Percentiles rank a stretch among this genome's conserved stretches.
These are phyloP conservation scores for Suillus clintonianus DNA, from an alignment of 768 basidiomycete species.

Conservation along the genomic window DNA sequence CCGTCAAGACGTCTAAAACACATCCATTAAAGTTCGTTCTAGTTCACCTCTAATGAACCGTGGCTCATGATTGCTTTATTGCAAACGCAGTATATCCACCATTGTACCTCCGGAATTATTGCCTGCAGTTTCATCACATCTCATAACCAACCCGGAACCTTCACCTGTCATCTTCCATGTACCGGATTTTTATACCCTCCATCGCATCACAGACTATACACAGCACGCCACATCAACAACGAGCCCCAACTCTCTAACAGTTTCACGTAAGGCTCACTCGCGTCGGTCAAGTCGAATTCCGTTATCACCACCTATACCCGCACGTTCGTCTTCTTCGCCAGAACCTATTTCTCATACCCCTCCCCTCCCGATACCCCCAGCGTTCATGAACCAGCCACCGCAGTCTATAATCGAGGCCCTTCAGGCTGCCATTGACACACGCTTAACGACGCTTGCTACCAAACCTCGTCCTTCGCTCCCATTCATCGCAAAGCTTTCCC, in stretches of 20 bases:
- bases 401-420: constrained; percentile 23
- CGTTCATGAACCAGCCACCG: constrained; percentile 1
- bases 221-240: constrained; percentile 44
- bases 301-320: constrained; percentile 25
- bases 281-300: constrained; percentile 40
- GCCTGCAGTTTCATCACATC: constrained; percentile 41
- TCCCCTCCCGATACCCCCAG: constrained; percentile 10
- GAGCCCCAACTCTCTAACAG: constrained; percentile 16
- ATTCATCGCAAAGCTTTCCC: neutral
- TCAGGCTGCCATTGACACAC: constrained; percentile 22
- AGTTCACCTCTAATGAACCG: neutral
- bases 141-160: constrained; percentile 18
- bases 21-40: constrained; percentile 80
- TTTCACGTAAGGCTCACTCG: constrained; percentile 34
- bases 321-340: constrained; percentile 17
- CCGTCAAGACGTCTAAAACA: constrained; percentile 70
- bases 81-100: constrained; percentile 47
- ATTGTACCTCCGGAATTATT: constrained; percentile 56
- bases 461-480: neutral
- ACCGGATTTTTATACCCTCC: constrained; percentile 31
- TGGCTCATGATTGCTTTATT: neutral
- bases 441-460: constrained; percentile 10
- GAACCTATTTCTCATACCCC: constrained; percentile 19
- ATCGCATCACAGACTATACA: constrained; percentile 42
- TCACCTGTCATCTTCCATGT: constrained; percentile 39